Percentiles rank a stretch among this genome's conserved stretches.
Evolutionary conservation across 805 yeast genomes (phyloP).

Genomic region (Candida nemodendra): DNA sequence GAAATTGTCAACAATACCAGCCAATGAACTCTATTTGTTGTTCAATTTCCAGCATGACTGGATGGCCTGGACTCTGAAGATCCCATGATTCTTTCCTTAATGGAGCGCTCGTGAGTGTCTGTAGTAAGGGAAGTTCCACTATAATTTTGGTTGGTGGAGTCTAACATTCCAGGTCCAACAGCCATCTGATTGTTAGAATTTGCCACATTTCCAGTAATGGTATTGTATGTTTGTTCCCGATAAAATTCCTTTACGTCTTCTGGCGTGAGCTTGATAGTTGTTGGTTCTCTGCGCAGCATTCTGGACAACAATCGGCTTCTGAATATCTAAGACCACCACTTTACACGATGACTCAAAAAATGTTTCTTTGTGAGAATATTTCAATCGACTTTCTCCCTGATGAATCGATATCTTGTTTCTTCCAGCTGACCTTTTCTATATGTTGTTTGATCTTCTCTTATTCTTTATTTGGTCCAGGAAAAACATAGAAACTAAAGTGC

Average conservation of each 20-base stretch:
- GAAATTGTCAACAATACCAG: no score
- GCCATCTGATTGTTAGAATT: neutral
- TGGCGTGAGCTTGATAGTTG: conserved; percentile 62
- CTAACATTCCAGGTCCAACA: conserved; percentile 2
- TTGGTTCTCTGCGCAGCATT: conserved; percentile 74
- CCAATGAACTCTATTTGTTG: no score
- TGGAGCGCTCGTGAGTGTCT: conserved; percentile 8
- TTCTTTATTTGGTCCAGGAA: no score
- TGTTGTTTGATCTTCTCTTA: no score
- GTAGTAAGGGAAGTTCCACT: conserved; percentile 2
- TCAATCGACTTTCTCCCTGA: no score
- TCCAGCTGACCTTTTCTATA: no score
- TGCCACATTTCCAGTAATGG: conserved; percentile 14
- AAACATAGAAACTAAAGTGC: no score
- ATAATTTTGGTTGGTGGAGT: conserved; percentile 16
- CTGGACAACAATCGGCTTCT: neutral
- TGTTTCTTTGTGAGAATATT: no score
- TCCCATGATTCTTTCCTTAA: conserved; percentile 23
- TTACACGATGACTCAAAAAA: no score
- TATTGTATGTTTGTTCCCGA: conserved; percentile 26
- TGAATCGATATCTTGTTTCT: no score
- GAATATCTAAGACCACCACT: no score
- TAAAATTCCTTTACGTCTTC: conserved; percentile 54
- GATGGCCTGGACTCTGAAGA: conserved; percentile 4
- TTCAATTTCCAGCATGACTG: conserved; percentile 2